Base-by-base conservation (phyloP, 108 stramenopile species). In the Skeletonema grethae region DNA sequence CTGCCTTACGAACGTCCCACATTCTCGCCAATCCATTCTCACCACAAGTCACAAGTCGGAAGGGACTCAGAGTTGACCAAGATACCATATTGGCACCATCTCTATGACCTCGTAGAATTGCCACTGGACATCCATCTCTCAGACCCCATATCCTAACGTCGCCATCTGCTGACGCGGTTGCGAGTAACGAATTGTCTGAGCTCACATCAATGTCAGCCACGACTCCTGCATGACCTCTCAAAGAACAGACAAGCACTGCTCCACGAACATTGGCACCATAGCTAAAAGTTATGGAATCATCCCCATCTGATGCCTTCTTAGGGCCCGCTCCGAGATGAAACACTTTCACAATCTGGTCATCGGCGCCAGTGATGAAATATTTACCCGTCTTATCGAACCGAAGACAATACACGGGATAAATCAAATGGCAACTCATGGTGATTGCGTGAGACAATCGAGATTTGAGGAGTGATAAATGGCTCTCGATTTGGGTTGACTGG, bases 301-400 rank as follows among this genome's bases (percentile, higher is more conserved):
- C 20, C 9, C 22, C 35, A 56, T 35, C 60, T 11, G 35, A 38
- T 5, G 65, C 56, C 2, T 43, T 29, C n/a, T 34, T 46, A 30
- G 24, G 45, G 10, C 65, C 72, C 7, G 83, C 77, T 25, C 85
- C 85, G 38, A 94, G 65, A 68, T 80, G 86, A 83, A 96, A 98
- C 28, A 96, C 66, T 80, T 97, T 97, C 41, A 95, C 89, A 13
- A 98, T 84, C 41, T 85, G 87, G 65, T 98, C 98, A 67, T 97
- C 97, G 9, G 97, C 92, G n/a, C 98, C 98, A 7, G 97, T 97
- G 20, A 97, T 74, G 69, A 97, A 91, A 68, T 91, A 98, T 38
- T 91, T 82, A 7, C 96, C 97, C 7, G 94, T 92, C 32, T 65
- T 67, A 86, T 98, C 98, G 66, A 96, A 96, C 45, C 84, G 86